These are phyloP conservation scores for Mucor mucedo DNA, from an alignment of 371 early-diverging fungal species.

Conservation along the genomic window DNA sequence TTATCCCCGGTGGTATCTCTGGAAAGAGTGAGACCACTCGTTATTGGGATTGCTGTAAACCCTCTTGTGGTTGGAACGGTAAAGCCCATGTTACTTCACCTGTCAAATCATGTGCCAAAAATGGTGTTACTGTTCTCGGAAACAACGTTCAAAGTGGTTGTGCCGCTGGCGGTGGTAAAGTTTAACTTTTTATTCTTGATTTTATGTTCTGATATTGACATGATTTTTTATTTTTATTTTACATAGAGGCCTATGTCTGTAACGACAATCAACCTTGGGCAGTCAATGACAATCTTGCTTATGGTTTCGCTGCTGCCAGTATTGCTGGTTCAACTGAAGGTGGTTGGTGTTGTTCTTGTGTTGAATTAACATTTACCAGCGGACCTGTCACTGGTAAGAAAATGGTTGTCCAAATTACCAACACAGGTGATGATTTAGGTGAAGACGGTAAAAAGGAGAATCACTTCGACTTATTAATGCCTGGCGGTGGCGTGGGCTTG, in stretches of 20 bases:
- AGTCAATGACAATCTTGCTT: conserved; percentile 38
- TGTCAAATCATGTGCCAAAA: conserved; percentile 34
- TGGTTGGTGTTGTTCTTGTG: conserved; percentile 47
- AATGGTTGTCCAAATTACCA: conserved; percentile 53
- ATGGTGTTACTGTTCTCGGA: conserved; percentile 35
- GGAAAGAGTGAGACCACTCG: conserved; percentile 41
- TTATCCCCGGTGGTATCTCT: conserved; percentile 25
- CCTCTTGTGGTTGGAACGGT: conserved; percentile 44
- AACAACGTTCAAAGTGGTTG: conserved; percentile 38
- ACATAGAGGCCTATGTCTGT: conserved; percentile 36
- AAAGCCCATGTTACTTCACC: conserved; percentile 40
- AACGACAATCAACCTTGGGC: conserved; percentile 51
- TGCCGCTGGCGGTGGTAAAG: conserved; percentile 29
- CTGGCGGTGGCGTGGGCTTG: conserved; percentile 52
- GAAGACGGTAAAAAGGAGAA: conserved; percentile 4
- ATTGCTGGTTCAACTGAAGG: conserved; percentile 32
- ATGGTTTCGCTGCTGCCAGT: conserved; percentile 50
- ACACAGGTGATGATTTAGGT: conserved; percentile 47
- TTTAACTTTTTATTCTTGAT: not conserved
- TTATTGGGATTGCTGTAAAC: conserved; percentile 57
- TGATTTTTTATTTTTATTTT: not conserved
- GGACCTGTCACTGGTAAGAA: conserved; percentile 38
- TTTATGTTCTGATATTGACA: too few relatives aligned
- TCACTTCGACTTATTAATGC: conserved; percentile 50
- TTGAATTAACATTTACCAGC: conserved; percentile 45